Evolutionary conservation across 129 eudicot genomes (phyloP), one percentile per base, ranked within the genome.

Genomic region (Saposhnikovia divaricata): DNA sequence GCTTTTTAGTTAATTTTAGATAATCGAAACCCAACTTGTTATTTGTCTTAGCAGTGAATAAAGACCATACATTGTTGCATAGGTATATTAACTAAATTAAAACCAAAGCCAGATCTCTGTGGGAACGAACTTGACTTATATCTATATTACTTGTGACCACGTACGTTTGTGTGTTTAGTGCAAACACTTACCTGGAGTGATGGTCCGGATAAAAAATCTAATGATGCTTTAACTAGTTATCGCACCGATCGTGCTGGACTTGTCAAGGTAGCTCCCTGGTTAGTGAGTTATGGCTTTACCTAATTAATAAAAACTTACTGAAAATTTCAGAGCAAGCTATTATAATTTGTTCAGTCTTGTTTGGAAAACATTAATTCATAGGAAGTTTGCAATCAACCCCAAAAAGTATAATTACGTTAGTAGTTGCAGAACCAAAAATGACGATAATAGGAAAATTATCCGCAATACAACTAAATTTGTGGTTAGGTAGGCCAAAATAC

Each of bases 211-310:
- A 38, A 12, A 9, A 88, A 85, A 51, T 75, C 85, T 39, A 77
- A 73, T 39, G 77, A 85, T 42, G 74, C 65, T 27, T 61, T 75
- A 50, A 78, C 53, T 42, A 57, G 82, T 44, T 92, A 93, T 51
- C 87, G 89, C 18, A 87, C 90, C 6, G 91, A 92, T 84, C 79
- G 79, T 72, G 82, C 91, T 42, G 93, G 89, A 74, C 91, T 90
- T 19, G 78, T 90, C 51, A 28, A 66, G 40, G 85, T 72, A 74
- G 85, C 97, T 70, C 91, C 97, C 78, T 92, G 96, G 93, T 92
- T 66, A 63, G 42, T 10, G 75, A 42, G 19, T 61, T 61, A 14
- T n/a, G 31, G 15, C 13, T n/a, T 59, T n/a, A n/a, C 1, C 68
- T 59, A n/a, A 59, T 1, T 59, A n/a, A 59, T 59, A 59, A n/a